These are phyloP conservation scores for Candida sphagnicola DNA, from an alignment of 805 yeast species.

Conservation along the genomic window DNA sequence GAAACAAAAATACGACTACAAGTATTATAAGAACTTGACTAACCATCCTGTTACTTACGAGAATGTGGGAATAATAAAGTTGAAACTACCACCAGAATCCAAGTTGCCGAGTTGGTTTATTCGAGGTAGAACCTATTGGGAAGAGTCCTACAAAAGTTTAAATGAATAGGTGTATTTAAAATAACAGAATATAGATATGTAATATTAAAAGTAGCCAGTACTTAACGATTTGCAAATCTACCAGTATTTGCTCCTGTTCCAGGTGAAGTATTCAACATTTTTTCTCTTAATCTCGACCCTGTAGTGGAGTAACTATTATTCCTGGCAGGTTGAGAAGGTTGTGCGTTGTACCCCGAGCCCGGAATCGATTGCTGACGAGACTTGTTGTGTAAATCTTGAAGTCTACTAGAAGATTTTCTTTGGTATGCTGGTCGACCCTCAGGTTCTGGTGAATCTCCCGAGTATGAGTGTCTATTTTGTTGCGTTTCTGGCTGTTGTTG, in stretches of 20 bases:
- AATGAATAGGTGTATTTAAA: not conserved
- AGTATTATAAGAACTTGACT: constrained; percentile 40
- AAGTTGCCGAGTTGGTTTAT: constrained; percentile 76
- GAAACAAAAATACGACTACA: constrained; percentile 23
- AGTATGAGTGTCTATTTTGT: no score
- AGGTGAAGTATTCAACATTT: constrained; percentile 19
- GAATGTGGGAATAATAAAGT: constrained; percentile 35
- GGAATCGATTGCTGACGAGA: constrained; percentile 36
- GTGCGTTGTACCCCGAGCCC: constrained; percentile 22
- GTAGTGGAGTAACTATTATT: constrained; percentile 23
- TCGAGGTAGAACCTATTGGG: constrained; percentile 65
- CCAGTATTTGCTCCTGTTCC: not conserved
- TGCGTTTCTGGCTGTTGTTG: no score
- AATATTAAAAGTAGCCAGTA: constrained; percentile 4
- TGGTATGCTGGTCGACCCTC: constrained; percentile 13
- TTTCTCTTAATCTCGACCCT: constrained; percentile 24
- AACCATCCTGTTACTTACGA: constrained; percentile 27
- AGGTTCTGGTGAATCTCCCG: constrained; percentile 1
- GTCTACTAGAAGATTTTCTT: constrained; percentile 29
- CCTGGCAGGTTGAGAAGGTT: constrained; percentile 17
- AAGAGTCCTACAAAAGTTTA: constrained; percentile 27
- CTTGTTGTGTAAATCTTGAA: constrained; percentile 38
- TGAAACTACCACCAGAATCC: constrained; percentile 58
- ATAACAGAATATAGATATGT: no score
- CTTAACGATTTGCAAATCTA: not conserved